Percentiles rank a stretch among this genome's conserved stretches.
Conservation (phyloP, 1,284 basidiomycete genomes). For the Microbotryum silenes-acaulis region DNA sequence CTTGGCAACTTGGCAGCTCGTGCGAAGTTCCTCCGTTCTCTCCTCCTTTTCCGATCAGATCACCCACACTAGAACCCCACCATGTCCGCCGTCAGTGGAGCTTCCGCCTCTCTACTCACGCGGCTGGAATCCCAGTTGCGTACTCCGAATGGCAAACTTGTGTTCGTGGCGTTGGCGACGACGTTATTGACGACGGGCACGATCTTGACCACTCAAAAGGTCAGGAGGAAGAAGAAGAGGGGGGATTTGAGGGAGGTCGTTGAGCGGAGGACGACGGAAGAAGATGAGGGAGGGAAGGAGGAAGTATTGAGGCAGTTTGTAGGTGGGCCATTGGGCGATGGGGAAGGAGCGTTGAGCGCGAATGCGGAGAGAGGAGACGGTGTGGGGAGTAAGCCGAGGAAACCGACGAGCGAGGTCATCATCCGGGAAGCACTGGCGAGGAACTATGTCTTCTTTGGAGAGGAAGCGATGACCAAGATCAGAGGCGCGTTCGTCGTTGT, state of each 20-base stretch:
- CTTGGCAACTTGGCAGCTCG: too few relatives aligned
- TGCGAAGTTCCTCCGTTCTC: too few relatives aligned
- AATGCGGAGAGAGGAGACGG: not conserved
- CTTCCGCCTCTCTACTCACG: constrained; percentile 2
- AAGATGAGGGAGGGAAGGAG: constrained; percentile 1
- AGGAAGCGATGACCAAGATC: constrained; percentile 75
- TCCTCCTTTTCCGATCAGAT: too few relatives aligned
- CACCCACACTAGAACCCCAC: too few relatives aligned
- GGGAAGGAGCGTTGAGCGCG: constrained; percentile 1
- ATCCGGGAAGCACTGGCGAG: constrained; percentile 64
- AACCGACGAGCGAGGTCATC: constrained; percentile 36
- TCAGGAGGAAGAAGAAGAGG: constrained; percentile 3
- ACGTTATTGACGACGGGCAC: constrained; percentile 17
- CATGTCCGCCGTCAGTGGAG: too few relatives aligned
- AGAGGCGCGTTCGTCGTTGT: constrained; percentile 72
- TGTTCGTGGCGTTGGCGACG: constrained; percentile 19
- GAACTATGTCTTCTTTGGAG: constrained; percentile 91
- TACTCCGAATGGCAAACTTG: constrained; percentile 13
- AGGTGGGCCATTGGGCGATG: constrained; percentile 3
- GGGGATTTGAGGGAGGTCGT: not conserved
- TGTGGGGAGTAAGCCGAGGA: constrained; percentile 1
- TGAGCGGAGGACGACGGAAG: not conserved
- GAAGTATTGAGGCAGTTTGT: constrained; percentile 27
- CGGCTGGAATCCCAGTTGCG: constrained; percentile 12
- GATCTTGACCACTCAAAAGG: constrained; percentile 15